These are phyloP conservation scores for Didymella arachidicola DNA, from an alignment of 2,329 filamentous ascomycete species.

Conservation along the genomic window DNA sequence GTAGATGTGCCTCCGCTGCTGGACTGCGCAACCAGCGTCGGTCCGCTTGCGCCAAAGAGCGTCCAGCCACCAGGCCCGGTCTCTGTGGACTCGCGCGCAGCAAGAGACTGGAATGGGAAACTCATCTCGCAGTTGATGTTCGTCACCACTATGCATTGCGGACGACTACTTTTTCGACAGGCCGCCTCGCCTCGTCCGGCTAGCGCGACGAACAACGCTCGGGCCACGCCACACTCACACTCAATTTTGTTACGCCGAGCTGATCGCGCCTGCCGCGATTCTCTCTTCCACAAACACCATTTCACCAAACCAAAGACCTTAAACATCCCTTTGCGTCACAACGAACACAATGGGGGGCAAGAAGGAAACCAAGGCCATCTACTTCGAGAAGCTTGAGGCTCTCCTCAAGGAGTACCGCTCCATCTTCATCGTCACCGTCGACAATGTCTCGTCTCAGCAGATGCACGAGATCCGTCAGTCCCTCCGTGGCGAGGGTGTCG, in stretches of 20 bases:
- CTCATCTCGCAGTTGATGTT: slow-evolving; percentile 31
- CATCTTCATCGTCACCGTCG: slow-evolving; percentile 88
- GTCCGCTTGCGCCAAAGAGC: slow-evolving; percentile 77
- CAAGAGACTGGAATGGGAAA: slow-evolving; percentile 54
- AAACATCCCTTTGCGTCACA: slow-evolving; percentile 95
- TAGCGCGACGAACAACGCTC: slow-evolving; percentile 28
- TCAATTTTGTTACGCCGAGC: slow-evolving; percentile 33
- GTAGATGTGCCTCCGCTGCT: slow-evolving; percentile 41
- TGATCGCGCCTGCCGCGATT: slow-evolving; percentile 6
- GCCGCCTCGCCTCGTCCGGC: slow-evolving; percentile 22
- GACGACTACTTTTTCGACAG: slow-evolving; percentile 16
- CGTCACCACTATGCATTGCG: slow-evolving; percentile 8
- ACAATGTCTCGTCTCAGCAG: slow-evolving; percentile 99
- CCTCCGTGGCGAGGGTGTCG: slow-evolving; percentile 89
- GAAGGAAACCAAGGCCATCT: slow-evolving; percentile 89
- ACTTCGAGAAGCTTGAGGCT: slow-evolving; percentile 99
- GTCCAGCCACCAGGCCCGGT: slow-evolving; percentile 50
- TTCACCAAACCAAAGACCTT: slow-evolving; percentile 71
- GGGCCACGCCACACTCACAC: slow-evolving; percentile 37
- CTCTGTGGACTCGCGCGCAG: slow-evolving; percentile 27
- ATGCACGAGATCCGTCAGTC: slow-evolving; percentile 99
- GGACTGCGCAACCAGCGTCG: slow-evolving; percentile 66
- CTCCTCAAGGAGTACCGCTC: slow-evolving; percentile 96
- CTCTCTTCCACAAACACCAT: slow-evolving; percentile 35
- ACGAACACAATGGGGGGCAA: slow-evolving; percentile 99